Evolutionary conservation across 352 stramenopile species (phyloP).

Genomic region (Pythium dissimile): DNA sequence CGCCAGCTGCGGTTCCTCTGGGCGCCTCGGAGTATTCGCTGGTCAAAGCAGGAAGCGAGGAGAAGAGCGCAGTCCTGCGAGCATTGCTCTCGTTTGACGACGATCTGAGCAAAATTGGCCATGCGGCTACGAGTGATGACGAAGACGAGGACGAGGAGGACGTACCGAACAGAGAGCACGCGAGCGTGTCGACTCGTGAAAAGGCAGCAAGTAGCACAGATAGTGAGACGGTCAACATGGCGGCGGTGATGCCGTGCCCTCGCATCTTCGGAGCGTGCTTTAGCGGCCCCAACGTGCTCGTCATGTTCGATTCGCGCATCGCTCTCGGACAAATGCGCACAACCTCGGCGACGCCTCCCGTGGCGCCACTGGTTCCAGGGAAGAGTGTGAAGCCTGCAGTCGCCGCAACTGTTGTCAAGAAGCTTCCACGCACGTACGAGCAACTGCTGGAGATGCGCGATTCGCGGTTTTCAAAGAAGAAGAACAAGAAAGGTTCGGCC

Average conservation of each 20-base stretch:
- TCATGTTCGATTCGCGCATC: slow-evolving; percentile 82
- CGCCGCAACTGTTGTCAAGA: slow-evolving; percentile 27
- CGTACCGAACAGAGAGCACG: neutral
- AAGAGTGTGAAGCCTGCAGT: slow-evolving; percentile 38
- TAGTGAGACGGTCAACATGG: neutral
- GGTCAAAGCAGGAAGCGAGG: slow-evolving; percentile 27
- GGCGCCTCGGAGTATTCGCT: slow-evolving; percentile 56
- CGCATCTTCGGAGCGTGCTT: slow-evolving; percentile 79
- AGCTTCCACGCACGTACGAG: slow-evolving; percentile 72
- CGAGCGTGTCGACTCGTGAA: neutral
- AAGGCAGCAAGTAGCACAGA: neutral
- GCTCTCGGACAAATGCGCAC: slow-evolving; percentile 69
- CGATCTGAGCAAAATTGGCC: slow-evolving; percentile 53
- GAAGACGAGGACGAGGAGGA: slow-evolving; percentile 21
- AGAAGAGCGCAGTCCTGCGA: slow-evolving; percentile 40
- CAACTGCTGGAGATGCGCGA: slow-evolving; percentile 71
- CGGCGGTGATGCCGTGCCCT: slow-evolving; percentile 52
- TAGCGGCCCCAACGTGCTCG: slow-evolving; percentile 79
- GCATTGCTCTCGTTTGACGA: slow-evolving; percentile 66
- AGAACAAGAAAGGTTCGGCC: slow-evolving; percentile 63
- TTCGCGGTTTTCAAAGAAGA: slow-evolving; percentile 74
- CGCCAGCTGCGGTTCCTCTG: slow-evolving; percentile 53
- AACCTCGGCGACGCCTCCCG: slow-evolving; percentile 33
- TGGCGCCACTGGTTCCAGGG: slow-evolving; percentile 44
- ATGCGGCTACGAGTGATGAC: slow-evolving; percentile 27